Base-by-base conservation (phyloP, 495 filamentous ascomycete species). In the Margaritispora aquatica region DNA sequence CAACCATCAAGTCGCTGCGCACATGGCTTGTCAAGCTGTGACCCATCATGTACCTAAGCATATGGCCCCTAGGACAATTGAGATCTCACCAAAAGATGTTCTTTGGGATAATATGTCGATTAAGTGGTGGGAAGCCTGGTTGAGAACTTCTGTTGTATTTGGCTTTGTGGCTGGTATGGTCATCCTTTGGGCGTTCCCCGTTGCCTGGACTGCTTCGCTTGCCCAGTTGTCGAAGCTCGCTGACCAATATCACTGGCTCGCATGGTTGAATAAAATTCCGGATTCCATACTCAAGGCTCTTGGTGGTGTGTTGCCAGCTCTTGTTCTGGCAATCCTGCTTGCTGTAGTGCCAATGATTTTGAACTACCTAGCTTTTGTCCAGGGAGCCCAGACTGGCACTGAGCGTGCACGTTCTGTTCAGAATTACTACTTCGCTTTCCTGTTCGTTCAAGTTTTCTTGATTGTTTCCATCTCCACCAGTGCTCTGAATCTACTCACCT, bases 81-180 rank as follows among this genome's bases (percentile, higher is more conserved):
- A 97, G 68, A 93, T 98, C 50, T 90, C 89, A 26, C 94, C 94
- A 0, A 85, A 89, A 56, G 92, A 97, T 71, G 92, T 98, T 21
- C 79, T 97, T 53, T 98, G 94, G 94, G 89, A 96, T 60, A 98
- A 98, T 70, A 93, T 98, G 88, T 93, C 89, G 2, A 88, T 97
- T 65, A 87, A 84, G 64, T 97, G 95, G 94, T 97, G 90, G 89
- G 85, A 91, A 64, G 84, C 86, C 49, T 96, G 94, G 78, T 63
- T 90, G 22, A 85, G 94, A 31, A 86, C 84, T 44, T 79, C 75
- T 54, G 67, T 84, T 27, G 84, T 94, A 21, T 72, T 90, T 23
- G 73, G 75, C 41, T 59, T 89, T 26, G 89, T 93, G 15, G 70
- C 74, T 53, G 91, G 75, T 19, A 88, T 97, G 80, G 84, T 95